Percentiles rank a stretch among this genome's conserved stretches.
These are phyloP conservation scores for Tolypocladium album DNA, from an alignment of 2,329 filamentous ascomycete genomes.

Conservation along the genomic window DNA sequence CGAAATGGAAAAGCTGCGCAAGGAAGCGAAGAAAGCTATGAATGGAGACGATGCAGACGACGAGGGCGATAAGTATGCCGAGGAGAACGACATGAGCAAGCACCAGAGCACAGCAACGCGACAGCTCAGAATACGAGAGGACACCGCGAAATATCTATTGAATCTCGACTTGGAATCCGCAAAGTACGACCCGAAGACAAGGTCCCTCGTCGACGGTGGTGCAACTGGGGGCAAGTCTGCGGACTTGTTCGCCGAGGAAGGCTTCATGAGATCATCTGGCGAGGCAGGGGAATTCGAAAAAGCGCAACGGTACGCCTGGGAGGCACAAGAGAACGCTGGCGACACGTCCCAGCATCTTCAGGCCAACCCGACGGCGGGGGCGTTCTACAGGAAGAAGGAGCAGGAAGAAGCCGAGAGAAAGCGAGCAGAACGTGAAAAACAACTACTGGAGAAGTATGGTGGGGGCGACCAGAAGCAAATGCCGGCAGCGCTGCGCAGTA, in stretches of 20 bases:
- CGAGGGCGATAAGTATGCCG: conserved; percentile 69
- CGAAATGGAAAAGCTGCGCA: conserved; percentile 67
- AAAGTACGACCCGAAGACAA: conserved; percentile 94
- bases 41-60: conserved; percentile 38
- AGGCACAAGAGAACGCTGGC: conserved; percentile 74
- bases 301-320: conserved; percentile 88
- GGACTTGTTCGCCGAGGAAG: conserved; percentile 80
- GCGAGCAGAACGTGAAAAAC: conserved; percentile 55
- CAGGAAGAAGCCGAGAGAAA: conserved; percentile 60
- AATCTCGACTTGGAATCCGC: conserved; percentile 94
- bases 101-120: conserved; percentile 85
- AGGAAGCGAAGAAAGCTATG: conserved; percentile 33
- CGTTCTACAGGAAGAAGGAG: conserved; percentile 72
- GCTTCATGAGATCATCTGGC: conserved; percentile 78
- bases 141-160: conserved; percentile 92
- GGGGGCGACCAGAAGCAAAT: conserved; percentile 45
- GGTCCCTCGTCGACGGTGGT: conserved; percentile 78
- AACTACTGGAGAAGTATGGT: conserved; percentile 75
- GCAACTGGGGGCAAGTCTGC: conserved; percentile 72
- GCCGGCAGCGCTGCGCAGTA: conserved; percentile 52
- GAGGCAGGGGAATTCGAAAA: conserved; percentile 89
- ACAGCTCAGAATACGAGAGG: conserved; percentile 85
- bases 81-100: conserved; percentile 93
- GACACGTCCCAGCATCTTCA: conserved; percentile 80
- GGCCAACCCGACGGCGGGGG: conserved; percentile 90